Base-by-base conservation (phyloP, 1,139 yeast species). In the Candida freyschussii region DNA sequence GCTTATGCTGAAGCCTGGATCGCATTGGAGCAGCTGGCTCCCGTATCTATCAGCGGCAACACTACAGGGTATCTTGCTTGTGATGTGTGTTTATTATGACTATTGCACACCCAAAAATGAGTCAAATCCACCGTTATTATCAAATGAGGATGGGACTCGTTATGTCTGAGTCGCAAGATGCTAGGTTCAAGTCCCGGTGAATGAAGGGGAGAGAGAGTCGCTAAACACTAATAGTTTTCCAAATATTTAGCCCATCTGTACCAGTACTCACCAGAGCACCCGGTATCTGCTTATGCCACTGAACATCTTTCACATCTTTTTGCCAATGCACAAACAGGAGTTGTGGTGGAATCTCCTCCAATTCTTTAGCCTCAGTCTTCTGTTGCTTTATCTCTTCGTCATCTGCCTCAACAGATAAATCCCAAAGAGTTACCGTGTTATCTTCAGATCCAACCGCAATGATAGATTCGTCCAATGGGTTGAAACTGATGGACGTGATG, bases 311-410 rank as follows among this genome's bases (percentile, higher is more conserved):
- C 34, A 91, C 96, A 53, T 89, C 93, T 51, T 80, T 79, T 66
- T 93, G 98, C 97, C 97, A 91, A 58, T 91, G 99, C 30, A 91
- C 95, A 65, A 91, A 91, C 57, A 91, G 69, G 52, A 93, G 71
- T 60, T 91, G 99, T 17, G 97, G 93, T 21, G 99, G 99, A 46
- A 91, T 85, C 50, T 84, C 94, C 47, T 79, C 81, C 48, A 91
- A 68, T 48, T 86, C 96, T 50, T 79, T 78, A 22, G 75, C 67
- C 53, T 80, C 87, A 12, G 62, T 63, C 24, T 58, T 57, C 62
- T 85, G 95, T 52, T 80, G 82, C 35, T 80, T 74, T 44, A 86
- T 81, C 61, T 87, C 96, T 58, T 87, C 96, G 55, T 87, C 96
- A 61, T 87, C 96, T 7, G 96, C 96, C 63, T 87, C 96, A 16